These are phyloP conservation scores for Eucalyptus leucophloia DNA, from an alignment of 345 rosid species.

Conservation along the genomic window DNA sequence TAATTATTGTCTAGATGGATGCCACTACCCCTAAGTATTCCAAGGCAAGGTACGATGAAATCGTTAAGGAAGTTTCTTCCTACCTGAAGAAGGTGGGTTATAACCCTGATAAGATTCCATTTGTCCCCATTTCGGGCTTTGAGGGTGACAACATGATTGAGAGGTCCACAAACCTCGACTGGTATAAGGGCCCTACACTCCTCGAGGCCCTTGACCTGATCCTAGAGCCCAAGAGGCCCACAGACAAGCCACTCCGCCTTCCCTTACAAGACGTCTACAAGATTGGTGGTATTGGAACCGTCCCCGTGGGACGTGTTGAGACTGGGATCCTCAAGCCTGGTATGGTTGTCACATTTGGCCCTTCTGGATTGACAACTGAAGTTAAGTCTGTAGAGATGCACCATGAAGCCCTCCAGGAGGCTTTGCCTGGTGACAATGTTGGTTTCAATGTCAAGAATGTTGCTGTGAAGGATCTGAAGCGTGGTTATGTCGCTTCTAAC, in stretches of 20 bases:
- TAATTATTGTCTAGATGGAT: slow-evolving; percentile 16
- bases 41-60: slow-evolving; percentile 36
- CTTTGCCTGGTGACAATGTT: slow-evolving; percentile 25
- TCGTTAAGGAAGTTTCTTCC: slow-evolving; percentile 37
- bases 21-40: slow-evolving; percentile 51
- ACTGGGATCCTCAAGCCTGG: slow-evolving; percentile 18
- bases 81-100: slow-evolving; percentile 46
- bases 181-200: slow-evolving; percentile 47
- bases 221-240: slow-evolving; percentile 24
- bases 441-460: slow-evolving; percentile 34
- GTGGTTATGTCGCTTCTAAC: slow-evolving; percentile 26
- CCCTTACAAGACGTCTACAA: slow-evolving; percentile 21
- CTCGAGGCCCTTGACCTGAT: slow-evolving; percentile 38
- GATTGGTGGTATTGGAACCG: slow-evolving; percentile 27
- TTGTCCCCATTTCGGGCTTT: slow-evolving; percentile 42
- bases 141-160: slow-evolving; percentile 57
- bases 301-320: slow-evolving; percentile 25
- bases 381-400: slow-evolving; percentile 28
- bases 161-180: slow-evolving; percentile 37
- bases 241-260: slow-evolving; percentile 19
- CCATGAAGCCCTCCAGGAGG: slow-evolving; percentile 27
- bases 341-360: slow-evolving; percentile 19
- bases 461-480: slow-evolving; percentile 27
- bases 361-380: slow-evolving; percentile 20
- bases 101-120: slow-evolving; percentile 42